phyloP scores from a whole-genome alignment of 106 monocot species.

The Cymbidium sinense region DNA sequence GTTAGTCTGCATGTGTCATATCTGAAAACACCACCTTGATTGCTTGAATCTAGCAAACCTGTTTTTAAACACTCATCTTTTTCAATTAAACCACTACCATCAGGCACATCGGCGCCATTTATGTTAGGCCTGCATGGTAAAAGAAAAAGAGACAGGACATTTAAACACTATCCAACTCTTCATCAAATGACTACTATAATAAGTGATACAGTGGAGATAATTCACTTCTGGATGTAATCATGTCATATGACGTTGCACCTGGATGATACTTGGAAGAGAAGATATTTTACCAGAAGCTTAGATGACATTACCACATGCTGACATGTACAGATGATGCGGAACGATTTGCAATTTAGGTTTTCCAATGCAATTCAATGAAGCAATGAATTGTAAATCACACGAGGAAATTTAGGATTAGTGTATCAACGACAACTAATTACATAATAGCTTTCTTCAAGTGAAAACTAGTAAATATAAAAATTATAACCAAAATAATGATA shows the following conservation, averaged over 20 bases:
- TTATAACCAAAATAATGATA: too few relatives aligned
- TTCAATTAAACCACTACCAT: slow-evolving; percentile 10
- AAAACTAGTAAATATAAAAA: too few relatives aligned
- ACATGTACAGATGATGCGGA: too few relatives aligned
- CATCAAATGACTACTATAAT: neutral
- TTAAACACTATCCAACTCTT: neutral
- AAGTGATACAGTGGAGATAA: neutral
- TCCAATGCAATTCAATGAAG: too few relatives aligned
- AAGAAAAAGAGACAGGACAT: neutral
- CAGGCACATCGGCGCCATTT: slow-evolving; percentile 9
- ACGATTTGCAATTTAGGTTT: too few relatives aligned
- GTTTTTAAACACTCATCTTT: slow-evolving; percentile 31
- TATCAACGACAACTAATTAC: too few relatives aligned
- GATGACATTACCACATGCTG: too few relatives aligned
- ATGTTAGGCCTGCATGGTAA: slow-evolving; percentile 21
- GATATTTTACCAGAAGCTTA: too few relatives aligned
- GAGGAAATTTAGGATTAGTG: too few relatives aligned
- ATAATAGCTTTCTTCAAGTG: too few relatives aligned
- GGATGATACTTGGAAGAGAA: too few relatives aligned
- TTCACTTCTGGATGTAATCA: neutral
- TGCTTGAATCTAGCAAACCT: slow-evolving; percentile 5
- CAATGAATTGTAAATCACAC: too few relatives aligned
- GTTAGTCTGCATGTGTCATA: slow-evolving; percentile 21
- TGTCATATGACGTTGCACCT: neutral
- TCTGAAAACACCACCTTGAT: slow-evolving; percentile 23